A percentile compares a stretch with the other conserved stretches of the same genome.
phyloP scores from a whole-genome alignment of 768 basidiomycete species.

The Suillus cothurnatus region DNA sequence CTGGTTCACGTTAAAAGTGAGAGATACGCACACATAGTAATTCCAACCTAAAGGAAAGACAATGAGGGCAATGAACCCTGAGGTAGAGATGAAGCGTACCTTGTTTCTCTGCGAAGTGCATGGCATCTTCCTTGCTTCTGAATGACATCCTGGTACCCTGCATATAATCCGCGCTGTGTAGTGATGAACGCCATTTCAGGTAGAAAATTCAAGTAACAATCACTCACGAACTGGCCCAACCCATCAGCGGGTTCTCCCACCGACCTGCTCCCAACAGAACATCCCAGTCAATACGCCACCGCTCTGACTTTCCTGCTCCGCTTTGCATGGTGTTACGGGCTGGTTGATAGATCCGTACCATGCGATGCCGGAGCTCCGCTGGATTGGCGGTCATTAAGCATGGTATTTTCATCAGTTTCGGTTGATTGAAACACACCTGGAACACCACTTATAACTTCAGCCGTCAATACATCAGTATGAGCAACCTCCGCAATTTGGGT shows the following conservation, averaged over 20 bases:
- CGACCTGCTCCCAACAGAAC: slow-evolving; percentile 84
- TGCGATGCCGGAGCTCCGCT: slow-evolving; percentile 86
- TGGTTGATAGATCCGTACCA: slow-evolving; percentile 91
- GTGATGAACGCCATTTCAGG: slow-evolving; percentile 13
- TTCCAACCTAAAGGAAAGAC: slow-evolving; percentile 72
- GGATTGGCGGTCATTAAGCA: slow-evolving; percentile 1
- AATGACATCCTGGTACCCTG: slow-evolving; percentile 87
- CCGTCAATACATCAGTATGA: slow-evolving; percentile 65
- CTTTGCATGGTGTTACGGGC: slow-evolving; percentile 96
- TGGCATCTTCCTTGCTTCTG: slow-evolving; percentile 84
- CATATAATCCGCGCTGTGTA: slow-evolving; percentile 87
- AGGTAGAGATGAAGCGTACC: slow-evolving; percentile 45
- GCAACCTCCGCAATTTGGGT: slow-evolving; percentile 46
- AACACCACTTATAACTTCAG: slow-evolving; percentile 85
- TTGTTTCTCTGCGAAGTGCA: slow-evolving; percentile 97
- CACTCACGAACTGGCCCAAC: slow-evolving; percentile 91
- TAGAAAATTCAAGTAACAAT: not conserved
- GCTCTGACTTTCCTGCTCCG: slow-evolving; percentile 78
- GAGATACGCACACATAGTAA: slow-evolving; percentile 75
- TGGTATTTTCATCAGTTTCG: not conserved
- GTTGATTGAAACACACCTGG: slow-evolving; percentile 55
- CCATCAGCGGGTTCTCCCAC: slow-evolving; percentile 99
- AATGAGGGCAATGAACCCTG: slow-evolving; percentile 6
- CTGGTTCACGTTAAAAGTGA: not conserved
- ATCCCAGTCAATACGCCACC: slow-evolving; percentile 97